Percentiles rank a stretch among this genome's conserved stretches.
phyloP scores from a whole-genome alignment of 2,329 filamentous ascomycete genomes.

The Phyllosticta citriasiana region DNA sequence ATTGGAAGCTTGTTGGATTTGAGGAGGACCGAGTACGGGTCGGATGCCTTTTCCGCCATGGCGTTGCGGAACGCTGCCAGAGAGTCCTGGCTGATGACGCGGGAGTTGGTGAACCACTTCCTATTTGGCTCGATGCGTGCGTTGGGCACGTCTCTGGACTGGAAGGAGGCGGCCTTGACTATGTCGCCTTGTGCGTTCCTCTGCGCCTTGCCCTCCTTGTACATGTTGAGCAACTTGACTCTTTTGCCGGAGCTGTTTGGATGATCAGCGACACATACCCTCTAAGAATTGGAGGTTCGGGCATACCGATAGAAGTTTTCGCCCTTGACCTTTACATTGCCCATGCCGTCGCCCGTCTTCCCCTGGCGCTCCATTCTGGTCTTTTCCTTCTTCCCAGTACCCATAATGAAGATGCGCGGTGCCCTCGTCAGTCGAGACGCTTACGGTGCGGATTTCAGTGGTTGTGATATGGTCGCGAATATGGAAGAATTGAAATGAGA shows the following conservation, averaged over 20 bases:
- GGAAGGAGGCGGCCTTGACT: slow-evolving; percentile 71
- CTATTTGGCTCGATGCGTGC: slow-evolving; percentile 91
- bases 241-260: slow-evolving; percentile 59
- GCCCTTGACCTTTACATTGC: slow-evolving; percentile 85
- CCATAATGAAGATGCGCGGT: slow-evolving; percentile 49
- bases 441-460: background rate
- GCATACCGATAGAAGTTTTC: slow-evolving; percentile 91
- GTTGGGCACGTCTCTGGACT: slow-evolving; percentile 69
- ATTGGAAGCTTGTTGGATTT: slow-evolving; percentile 97
- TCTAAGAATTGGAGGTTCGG: background rate
- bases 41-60: slow-evolving; percentile 78
- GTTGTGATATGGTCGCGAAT: too few relatives aligned
- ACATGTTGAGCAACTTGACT: slow-evolving; percentile 79
- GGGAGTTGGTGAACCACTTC: slow-evolving; percentile 95
- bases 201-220: slow-evolving; percentile 75
- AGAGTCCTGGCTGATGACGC: slow-evolving; percentile 82
- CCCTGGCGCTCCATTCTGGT: slow-evolving; percentile 75
- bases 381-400: slow-evolving; percentile 85
- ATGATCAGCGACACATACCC: background rate
- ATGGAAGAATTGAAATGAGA: background rate
- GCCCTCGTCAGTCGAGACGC: background rate
- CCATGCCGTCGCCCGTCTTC: slow-evolving; percentile 76
- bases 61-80: slow-evolving; percentile 80
- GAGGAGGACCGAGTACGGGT: slow-evolving; percentile 89
- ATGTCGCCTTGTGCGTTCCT: slow-evolving; percentile 78